Percentiles rank a stretch among this genome's conserved stretches.
These are phyloP conservation scores for Botrytis galanthina DNA, from an alignment of 2,329 filamentous ascomycete species.

Conservation along the genomic window DNA sequence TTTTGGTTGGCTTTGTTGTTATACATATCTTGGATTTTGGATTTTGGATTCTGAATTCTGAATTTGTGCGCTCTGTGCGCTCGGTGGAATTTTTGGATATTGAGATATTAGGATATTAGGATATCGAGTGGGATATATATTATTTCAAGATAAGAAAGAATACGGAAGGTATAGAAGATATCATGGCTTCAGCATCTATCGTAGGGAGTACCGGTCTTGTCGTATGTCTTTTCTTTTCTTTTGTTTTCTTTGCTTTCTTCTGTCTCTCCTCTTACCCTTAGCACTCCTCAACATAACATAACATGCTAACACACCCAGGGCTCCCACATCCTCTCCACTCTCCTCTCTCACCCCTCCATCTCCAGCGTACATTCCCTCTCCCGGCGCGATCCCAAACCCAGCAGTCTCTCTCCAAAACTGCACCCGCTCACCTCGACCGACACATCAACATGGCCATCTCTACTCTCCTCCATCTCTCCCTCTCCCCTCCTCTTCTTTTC, in stretches of 20 bases:
- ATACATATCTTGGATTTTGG: too few relatives aligned
- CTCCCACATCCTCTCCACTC: slow-evolving; percentile 67
- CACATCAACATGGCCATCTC: slow-evolving; percentile 63
- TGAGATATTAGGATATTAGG: neutral
- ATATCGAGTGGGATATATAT: neutral
- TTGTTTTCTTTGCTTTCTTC: too few relatives aligned
- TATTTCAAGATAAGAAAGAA: neutral
- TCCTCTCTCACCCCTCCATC: slow-evolving; percentile 55
- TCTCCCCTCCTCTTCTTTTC: slow-evolving; percentile 68
- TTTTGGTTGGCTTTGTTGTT: too few relatives aligned
- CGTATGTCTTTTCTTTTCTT: slow-evolving; percentile 38
- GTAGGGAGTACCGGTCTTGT: slow-evolving; percentile 50
- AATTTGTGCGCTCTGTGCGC: too few relatives aligned
- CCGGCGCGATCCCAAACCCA: slow-evolving; percentile 56
- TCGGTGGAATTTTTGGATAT: neutral
- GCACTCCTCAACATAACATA: too few relatives aligned
- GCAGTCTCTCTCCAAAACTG: slow-evolving; percentile 53
- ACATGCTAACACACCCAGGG: slow-evolving; percentile 45
- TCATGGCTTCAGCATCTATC: slow-evolving; percentile 46
- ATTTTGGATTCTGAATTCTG: too few relatives aligned
- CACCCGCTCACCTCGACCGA: slow-evolving; percentile 66
- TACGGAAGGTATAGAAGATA: neutral
- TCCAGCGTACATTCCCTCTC: slow-evolving; percentile 57
- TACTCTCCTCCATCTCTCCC: slow-evolving; percentile 44
- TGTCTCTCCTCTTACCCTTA: too few relatives aligned